These are phyloP conservation scores for Craspedostauros australis DNA, from an alignment of 108 stramenopile genomes.

Conservation along the genomic window DNA sequence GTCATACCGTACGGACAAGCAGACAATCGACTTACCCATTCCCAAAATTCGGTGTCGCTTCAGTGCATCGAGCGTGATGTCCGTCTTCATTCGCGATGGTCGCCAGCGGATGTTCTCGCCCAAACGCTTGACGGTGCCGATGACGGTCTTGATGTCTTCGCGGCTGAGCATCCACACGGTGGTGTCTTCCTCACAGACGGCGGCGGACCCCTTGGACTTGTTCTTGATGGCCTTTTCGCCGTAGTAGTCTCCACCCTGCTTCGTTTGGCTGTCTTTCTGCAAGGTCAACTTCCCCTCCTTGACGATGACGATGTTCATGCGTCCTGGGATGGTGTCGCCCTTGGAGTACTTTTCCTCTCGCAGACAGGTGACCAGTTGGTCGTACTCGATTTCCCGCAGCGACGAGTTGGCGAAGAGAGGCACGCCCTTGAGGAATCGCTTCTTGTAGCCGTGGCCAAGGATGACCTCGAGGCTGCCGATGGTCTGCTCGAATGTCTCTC, in stretches of 20 bases:
- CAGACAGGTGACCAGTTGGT: constrained; percentile 45
- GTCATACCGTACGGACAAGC: background rate
- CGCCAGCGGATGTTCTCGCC: constrained; percentile 36
- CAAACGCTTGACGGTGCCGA: constrained; percentile 62
- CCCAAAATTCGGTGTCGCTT: constrained; percentile 75
- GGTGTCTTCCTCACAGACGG: constrained; percentile 42
- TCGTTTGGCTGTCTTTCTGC: constrained; percentile 1
- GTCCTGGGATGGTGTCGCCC: constrained; percentile 47
- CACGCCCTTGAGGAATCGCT: constrained; percentile 50
- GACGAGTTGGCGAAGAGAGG: constrained; percentile 67
- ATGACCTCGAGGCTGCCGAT: constrained; percentile 56
- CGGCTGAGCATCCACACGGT: constrained; percentile 47
- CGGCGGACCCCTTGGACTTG: no score
- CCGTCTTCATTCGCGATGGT: constrained; percentile 12
- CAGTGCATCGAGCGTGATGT: constrained; percentile 48
- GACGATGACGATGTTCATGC: constrained; percentile 35
- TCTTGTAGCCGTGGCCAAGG: constrained; percentile 35
- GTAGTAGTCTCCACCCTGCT: constrained; percentile 52
- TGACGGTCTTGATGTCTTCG: constrained; percentile 44
- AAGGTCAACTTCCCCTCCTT: constrained; percentile 41
- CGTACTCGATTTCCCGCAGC: constrained; percentile 53
- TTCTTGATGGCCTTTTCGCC: constrained; percentile 63
- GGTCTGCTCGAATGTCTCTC: constrained; percentile 51
- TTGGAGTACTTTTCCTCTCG: constrained; percentile 40
- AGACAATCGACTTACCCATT: constrained; percentile 34